A percentile compares a stretch with the other conserved stretches of the same genome.
phyloP scores from a whole-genome alignment of 306 rosid species.

The Abrus pulchellus region DNA sequence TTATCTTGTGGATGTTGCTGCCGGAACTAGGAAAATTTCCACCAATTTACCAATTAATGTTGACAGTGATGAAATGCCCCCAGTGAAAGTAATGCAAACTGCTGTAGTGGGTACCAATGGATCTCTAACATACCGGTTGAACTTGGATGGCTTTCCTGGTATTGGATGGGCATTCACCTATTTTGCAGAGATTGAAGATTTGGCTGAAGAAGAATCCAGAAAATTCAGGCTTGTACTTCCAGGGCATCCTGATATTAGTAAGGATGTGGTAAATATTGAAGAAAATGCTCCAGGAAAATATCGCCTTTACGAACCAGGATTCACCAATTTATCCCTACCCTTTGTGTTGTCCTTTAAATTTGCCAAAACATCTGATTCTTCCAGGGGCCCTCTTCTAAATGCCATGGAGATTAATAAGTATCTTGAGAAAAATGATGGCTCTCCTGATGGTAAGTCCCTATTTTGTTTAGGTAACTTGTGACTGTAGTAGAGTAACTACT shows the following conservation, averaged over 20 bases:
- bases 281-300: conserved; percentile 92
- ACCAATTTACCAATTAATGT: conserved; percentile 74
- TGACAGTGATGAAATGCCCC: conserved; percentile 77
- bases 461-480: conserved; percentile 20
- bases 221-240: conserved; percentile 92
- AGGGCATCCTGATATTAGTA: conserved; percentile 75
- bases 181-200: conserved; percentile 96
- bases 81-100: conserved; percentile 93
- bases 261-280: conserved; percentile 83
- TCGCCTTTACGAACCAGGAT: conserved; percentile 94
- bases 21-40: conserved; percentile 83
- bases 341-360: conserved; percentile 84
- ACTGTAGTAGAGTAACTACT: conserved; percentile 20
- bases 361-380: conserved; percentile 84
- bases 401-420: conserved; percentile 94
- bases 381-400: conserved; percentile 88
- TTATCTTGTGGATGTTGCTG: conserved; percentile 92
- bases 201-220: conserved; percentile 71
- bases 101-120: conserved; percentile 93
- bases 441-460: conserved; percentile 75
- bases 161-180: conserved; percentile 85
- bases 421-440: conserved; percentile 81
- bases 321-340: conserved; percentile 76
- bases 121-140: conserved; percentile 85
- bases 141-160: conserved; percentile 94